Evolutionary conservation across 768 basidiomycete species (phyloP).

Genomic region (Rhodosporidiobolus sp.): DNA sequence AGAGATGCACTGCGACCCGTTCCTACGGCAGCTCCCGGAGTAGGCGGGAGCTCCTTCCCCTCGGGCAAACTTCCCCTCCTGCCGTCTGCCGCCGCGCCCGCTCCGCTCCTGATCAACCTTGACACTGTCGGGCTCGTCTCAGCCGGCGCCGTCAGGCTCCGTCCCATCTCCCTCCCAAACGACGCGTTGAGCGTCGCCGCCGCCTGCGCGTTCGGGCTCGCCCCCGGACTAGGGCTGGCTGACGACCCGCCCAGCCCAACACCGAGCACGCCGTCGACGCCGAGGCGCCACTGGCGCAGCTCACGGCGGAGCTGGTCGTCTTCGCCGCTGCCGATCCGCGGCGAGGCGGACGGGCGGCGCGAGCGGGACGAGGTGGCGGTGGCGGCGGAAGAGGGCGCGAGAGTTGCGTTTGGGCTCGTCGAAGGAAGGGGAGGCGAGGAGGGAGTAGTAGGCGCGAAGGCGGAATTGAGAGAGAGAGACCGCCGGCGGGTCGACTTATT

Average conservation of each 20-base stretch:
- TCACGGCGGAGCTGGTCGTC: constrained; percentile 19
- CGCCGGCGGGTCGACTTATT: no score
- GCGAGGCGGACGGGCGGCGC: neutral
- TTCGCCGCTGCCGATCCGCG: neutral
- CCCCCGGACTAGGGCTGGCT: neutral
- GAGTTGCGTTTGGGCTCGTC: neutral
- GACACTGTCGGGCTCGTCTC: neutral
- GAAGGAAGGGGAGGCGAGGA: neutral
- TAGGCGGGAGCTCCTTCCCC: neutral
- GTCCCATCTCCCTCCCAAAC: no score
- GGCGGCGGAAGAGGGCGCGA: neutral
- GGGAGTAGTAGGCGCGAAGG: neutral
- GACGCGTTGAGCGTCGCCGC: neutral
- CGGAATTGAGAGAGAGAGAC: no score
- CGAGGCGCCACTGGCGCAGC: constrained; percentile 29
- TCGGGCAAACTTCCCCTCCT: constrained; percentile 7
- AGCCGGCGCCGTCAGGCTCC: neutral
- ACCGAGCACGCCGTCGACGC: constrained; percentile 32
- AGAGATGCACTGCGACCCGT: neutral
- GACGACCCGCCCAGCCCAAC: neutral
- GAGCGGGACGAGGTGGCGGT: neutral
- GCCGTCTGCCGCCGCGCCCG: neutral
- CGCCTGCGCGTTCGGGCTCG: neutral
- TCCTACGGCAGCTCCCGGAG: neutral
- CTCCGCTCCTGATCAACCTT: neutral